Percentiles rank a stretch among this genome's conserved stretches.
Conservation (phyloP, 352 stramenopile species). For the Phytophthora meadii region DNA sequence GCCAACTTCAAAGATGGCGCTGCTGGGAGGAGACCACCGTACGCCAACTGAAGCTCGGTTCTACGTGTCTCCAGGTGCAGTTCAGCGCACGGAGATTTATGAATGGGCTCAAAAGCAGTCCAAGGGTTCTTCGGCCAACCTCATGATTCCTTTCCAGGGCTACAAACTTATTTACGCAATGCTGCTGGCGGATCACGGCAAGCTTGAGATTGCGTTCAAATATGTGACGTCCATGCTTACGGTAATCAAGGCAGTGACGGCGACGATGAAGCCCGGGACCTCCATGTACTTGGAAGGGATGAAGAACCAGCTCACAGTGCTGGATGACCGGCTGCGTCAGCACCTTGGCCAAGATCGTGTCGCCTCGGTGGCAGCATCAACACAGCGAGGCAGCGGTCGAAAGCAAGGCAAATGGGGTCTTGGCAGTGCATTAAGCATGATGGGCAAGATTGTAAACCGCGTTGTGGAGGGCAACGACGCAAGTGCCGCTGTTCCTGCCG, state of each 20-base stretch:
- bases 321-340: slow-evolving; percentile 87
- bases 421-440: slow-evolving; percentile 82
- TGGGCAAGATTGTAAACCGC: slow-evolving; percentile 89
- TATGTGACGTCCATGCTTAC: slow-evolving; percentile 89
- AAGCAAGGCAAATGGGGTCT: slow-evolving; percentile 81
- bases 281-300: slow-evolving; percentile 91
- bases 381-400: slow-evolving; percentile 43
- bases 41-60: slow-evolving; percentile 77
- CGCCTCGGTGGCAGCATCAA: slow-evolving; percentile 63
- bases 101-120: slow-evolving; percentile 82
- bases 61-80: slow-evolving; percentile 77
- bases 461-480: slow-evolving; percentile 82
- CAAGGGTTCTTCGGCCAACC: slow-evolving; percentile 47
- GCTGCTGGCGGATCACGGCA: slow-evolving; percentile 84
- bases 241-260: slow-evolving; percentile 74
- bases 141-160: slow-evolving; percentile 88
- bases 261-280: slow-evolving; percentile 82
- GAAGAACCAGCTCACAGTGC: slow-evolving; percentile 86
- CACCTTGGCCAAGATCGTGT: slow-evolving; percentile 83
- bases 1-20: slow-evolving; percentile 76
- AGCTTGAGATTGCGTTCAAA: slow-evolving; percentile 85
- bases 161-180: slow-evolving; percentile 92
- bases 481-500: slow-evolving; percentile 8
- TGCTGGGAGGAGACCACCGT: slow-evolving; percentile 80
- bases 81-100: slow-evolving; percentile 89